Base-by-base conservation (phyloP, 768 basidiomycete genomes). In the Leccinum olivaceopallidum region DNA sequence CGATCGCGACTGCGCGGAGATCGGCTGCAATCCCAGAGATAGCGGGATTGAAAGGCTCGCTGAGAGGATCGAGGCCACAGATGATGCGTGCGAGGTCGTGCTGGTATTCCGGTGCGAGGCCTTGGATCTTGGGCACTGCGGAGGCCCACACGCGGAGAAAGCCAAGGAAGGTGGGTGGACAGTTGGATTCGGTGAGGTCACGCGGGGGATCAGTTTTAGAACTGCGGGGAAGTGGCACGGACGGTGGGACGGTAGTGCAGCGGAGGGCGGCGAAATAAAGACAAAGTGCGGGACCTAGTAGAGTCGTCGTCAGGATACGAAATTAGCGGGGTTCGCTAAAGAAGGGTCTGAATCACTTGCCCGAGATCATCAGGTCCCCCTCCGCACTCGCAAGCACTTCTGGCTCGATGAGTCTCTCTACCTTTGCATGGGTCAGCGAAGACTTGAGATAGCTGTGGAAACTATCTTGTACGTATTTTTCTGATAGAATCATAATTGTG, bases 401-500 rank as follows among this genome's bases (percentile, higher is more conserved):
- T 7, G 83, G 83, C 68, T 90, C 89, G 36, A 95, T 77, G 2
- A 95, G 78, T 4, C 78, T 76, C 72, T 95, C 93, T 0, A 80
- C 82, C 68, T 90, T 92, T 0, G 92, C 93, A 66, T 88, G 86
- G 0, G 89, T 81, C 12, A 94, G 76, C 0, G 90, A 90, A 1
- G 87, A 89, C 67, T 88, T 88, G 67, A 94, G 83, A 66, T 90
- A 94, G 68, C 82, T 83, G 74, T 94, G 92, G 70, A 94, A 94
- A 64, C 85, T 84, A 66, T 92, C 85, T 65, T 90, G 89, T 20
- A 92, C 80, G 55, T 83, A 80, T 56, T 83, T 71, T 68, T 92
- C 90, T 1, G 86, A 79, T 5, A 92, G 80, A 18, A 57, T 42
- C 69, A 70, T 70, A 30, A 30, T 30, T 52, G 37, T 42, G 30